Base-by-base conservation (phyloP, 129 eudicot genomes). In the Chrysanthemum lavandulifolium region DNA sequence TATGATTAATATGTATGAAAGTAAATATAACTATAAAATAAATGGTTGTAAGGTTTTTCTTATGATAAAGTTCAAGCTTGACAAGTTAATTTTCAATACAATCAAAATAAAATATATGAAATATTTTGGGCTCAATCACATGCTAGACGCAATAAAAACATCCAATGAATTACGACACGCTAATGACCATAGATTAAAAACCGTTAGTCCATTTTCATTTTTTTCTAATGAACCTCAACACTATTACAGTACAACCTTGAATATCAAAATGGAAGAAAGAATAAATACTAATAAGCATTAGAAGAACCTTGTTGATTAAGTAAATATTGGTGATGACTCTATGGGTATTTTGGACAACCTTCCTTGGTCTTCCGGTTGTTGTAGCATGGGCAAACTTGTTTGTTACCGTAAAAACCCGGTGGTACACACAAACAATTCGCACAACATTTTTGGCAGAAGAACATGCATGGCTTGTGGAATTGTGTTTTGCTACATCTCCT, bases 321-420 rank as follows among this genome's bases (percentile, higher is more conserved):
- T 52, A 19, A 74, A 62, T 61, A 23, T 56, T 7, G 25, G 40
- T 33, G 40, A 2, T n/a, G 67, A 52, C 2, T 64, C 61, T 74
- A 90, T 50, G 97, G 97, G 87, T 91, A 90, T 69, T 87, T 90
- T 0, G 96, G 96, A 7, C 96, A 93, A 5, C 96, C 96, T 77
- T 87, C 79, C 79, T 90, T 71, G 75, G 94, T 90, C 91, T 90
- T 90, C 94, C 94, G 85, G 87, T 90, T 90, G 82, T 90, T 90
- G 84, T 87, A 90, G 87, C 94, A 90, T 27, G 97, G 94, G 84
- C 97, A 90, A 2, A 85, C 87, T 64, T 84, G 91, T 61, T 90
- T 90, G 72, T 90, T 87, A 2, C 97, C 97, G 69, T 90, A 90
- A 52, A 61, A 87, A 48, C 97, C 94, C 0, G 97, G 97, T 6